phyloP scores from a whole-genome alignment of 2,329 filamentous ascomycete species.

The Didymella lethalis region DNA sequence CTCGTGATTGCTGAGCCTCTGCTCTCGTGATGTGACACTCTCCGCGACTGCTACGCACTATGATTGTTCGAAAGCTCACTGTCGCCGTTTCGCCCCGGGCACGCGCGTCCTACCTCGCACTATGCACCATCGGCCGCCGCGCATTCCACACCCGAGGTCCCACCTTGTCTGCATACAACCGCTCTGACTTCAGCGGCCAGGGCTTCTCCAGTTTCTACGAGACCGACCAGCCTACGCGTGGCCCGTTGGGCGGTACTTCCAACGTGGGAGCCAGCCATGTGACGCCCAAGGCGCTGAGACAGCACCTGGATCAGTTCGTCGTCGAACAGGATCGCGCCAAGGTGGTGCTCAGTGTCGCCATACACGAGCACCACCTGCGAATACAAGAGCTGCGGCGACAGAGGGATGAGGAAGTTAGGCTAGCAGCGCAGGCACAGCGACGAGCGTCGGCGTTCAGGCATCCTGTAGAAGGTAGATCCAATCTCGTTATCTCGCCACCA shows the following conservation, averaged over 20 bases:
- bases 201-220: slow-evolving; percentile 71
- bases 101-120: slow-evolving; percentile 51
- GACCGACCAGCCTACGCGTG: slow-evolving; percentile 66
- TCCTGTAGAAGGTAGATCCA: slow-evolving; percentile 74
- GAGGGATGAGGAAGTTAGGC: slow-evolving; percentile 79
- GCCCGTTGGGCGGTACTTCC: slow-evolving; percentile 68
- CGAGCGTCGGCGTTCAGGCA: slow-evolving; percentile 74
- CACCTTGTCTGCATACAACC: slow-evolving; percentile 59
- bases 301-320: slow-evolving; percentile 92
- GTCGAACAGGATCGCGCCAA: slow-evolving; percentile 95
- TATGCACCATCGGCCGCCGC: slow-evolving; percentile 43
- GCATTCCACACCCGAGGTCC: slow-evolving; percentile 48
- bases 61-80: slow-evolving; percentile 36
- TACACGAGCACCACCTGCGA: slow-evolving; percentile 96
- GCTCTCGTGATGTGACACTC: slow-evolving; percentile 28
- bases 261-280: slow-evolving; percentile 65
- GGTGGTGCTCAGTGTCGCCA: slow-evolving; percentile 88
- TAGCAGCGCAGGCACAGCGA: slow-evolving; percentile 73
- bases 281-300: slow-evolving; percentile 76
- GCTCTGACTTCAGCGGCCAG: slow-evolving; percentile 69
- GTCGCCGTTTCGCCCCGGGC: slow-evolving; percentile 51
- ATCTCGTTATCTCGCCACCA: slow-evolving; percentile 24
- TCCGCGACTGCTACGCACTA: slow-evolving; percentile 25
- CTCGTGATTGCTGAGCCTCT: slow-evolving; percentile 24
- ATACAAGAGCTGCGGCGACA: slow-evolving; percentile 77